Percentiles rank a stretch among this genome's conserved stretches.
These are phyloP conservation scores for Capsicum pubescens DNA, from an alignment of 257 asterid genomes.

Conservation along the genomic window DNA sequence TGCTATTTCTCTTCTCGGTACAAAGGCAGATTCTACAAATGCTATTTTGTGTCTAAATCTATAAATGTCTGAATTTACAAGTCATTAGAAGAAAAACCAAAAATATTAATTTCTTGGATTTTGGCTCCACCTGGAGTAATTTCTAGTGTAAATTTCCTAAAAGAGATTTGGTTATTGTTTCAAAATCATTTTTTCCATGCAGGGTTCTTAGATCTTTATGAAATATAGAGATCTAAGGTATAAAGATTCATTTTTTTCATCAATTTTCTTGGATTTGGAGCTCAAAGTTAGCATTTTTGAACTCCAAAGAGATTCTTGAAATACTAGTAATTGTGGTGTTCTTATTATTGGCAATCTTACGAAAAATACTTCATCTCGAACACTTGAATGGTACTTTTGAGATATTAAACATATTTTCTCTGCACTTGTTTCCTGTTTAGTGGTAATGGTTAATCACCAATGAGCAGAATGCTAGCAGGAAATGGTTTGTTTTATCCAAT, in stretches of 20 bases:
- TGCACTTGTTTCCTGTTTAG: neutral
- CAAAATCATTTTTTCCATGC: conserved; percentile 43
- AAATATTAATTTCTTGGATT: too few relatives aligned
- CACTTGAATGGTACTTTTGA: too few relatives aligned
- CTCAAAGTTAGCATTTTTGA: conserved; percentile 29
- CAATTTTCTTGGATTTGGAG: conserved; percentile 32
- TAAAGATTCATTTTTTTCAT: conserved; percentile 34
- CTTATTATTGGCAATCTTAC: neutral
- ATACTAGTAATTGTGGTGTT: neutral
- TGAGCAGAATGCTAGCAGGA: conserved; percentile 58
- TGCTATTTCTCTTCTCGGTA: too few relatives aligned
- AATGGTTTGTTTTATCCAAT: conserved; percentile 86
- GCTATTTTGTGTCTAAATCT: too few relatives aligned
- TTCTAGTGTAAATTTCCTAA: conserved; percentile 28
- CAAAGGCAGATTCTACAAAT: too few relatives aligned
- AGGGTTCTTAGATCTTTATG: conserved; percentile 35
- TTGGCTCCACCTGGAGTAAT: conserved; percentile 20
- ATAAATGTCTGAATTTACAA: too few relatives aligned
- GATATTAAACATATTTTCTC: too few relatives aligned
- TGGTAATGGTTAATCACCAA: conserved; percentile 44
- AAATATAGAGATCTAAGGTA: conserved; percentile 42
- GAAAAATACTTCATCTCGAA: too few relatives aligned
- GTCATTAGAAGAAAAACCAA: too few relatives aligned
- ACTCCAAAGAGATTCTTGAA: conserved; percentile 23
- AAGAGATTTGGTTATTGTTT: conserved; percentile 58